These are phyloP conservation scores for Epichloe hybrida DNA, from an alignment of 2,329 filamentous ascomycete genomes.

Conservation along the genomic window DNA sequence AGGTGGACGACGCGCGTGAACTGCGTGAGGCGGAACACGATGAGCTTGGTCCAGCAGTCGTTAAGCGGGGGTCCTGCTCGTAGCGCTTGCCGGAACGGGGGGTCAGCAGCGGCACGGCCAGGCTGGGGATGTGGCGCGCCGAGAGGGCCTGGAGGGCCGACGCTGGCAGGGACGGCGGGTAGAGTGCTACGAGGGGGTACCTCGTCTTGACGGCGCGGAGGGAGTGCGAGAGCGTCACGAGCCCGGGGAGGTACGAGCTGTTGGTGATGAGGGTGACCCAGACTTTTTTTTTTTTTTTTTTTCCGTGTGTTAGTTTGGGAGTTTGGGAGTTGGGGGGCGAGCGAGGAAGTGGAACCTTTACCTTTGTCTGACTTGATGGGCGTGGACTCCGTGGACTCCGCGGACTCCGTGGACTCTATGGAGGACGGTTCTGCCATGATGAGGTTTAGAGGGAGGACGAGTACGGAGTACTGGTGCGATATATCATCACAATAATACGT, in stretches of 20 bases:
- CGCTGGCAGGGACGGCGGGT: slow-evolving; percentile 62
- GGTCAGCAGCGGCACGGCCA: slow-evolving; percentile 62
- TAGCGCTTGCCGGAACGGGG: slow-evolving; percentile 55
- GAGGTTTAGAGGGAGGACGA: neutral
- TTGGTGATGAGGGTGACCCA: slow-evolving; percentile 87
- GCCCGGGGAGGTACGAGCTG: slow-evolving; percentile 64
- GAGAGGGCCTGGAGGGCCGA: slow-evolving; percentile 57
- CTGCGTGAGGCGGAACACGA: slow-evolving; percentile 61
- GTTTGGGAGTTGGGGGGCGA: neutral
- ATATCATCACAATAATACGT: too few relatives aligned
- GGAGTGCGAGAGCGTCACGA: slow-evolving; percentile 68
- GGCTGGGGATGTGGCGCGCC: slow-evolving; percentile 53
- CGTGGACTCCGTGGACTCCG: neutral
- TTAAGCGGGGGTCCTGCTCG: slow-evolving; percentile 70
- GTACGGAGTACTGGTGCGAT: too few relatives aligned
- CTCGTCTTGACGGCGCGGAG: slow-evolving; percentile 50
- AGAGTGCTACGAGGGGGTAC: slow-evolving; percentile 72
- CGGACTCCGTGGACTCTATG: neutral
- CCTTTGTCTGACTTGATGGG: slow-evolving; percentile 2
- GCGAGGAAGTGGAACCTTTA: neutral
- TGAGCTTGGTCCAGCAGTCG: slow-evolving; percentile 82
- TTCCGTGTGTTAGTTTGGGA: neutral
- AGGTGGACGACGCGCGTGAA: slow-evolving; percentile 72
- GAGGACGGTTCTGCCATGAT: neutral
- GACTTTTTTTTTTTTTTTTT: slow-evolving; percentile 34